phyloP scores from a whole-genome alignment of 75 land plant species.

The Chamaecyparis obtusa region DNA sequence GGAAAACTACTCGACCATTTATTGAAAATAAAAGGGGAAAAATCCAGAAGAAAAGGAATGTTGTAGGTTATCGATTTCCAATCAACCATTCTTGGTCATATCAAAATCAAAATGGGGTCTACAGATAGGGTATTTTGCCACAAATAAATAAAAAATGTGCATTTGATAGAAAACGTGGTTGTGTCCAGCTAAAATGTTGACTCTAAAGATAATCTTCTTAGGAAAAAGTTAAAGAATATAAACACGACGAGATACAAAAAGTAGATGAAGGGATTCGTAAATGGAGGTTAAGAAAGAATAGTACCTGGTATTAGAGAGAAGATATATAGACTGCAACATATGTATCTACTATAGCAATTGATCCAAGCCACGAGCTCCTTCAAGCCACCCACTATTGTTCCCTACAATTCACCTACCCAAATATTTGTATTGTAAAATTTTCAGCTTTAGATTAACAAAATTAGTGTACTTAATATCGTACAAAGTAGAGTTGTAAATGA shows the following conservation, averaged over 20 bases:
- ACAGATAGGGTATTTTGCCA: too few species aligned
- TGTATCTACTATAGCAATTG: neutral
- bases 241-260: neutral
- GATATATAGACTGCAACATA: constrained; percentile 92
- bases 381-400: neutral
- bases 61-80: neutral
- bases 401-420: too few species aligned
- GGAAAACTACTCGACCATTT: too few species aligned
- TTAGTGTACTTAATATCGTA: too few species aligned
- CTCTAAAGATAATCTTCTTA: neutral
- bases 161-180: too few species aligned
- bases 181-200: too few species aligned
- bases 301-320: constrained; percentile 89
- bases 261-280: neutral
- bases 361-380: neutral
- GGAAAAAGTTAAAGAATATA: neutral
- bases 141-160: too few species aligned
- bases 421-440: too few species aligned
- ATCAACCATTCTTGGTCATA: neutral
- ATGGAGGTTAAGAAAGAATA: neutral
- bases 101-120: neutral
- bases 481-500: too few species aligned
- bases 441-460: too few species aligned
- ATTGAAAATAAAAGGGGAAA: too few species aligned
- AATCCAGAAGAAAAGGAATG: too few species aligned